Evolutionary conservation across 2,329 filamentous ascomycete genomes (phyloP).

Genomic region (Exophiala spinifera): DNA sequence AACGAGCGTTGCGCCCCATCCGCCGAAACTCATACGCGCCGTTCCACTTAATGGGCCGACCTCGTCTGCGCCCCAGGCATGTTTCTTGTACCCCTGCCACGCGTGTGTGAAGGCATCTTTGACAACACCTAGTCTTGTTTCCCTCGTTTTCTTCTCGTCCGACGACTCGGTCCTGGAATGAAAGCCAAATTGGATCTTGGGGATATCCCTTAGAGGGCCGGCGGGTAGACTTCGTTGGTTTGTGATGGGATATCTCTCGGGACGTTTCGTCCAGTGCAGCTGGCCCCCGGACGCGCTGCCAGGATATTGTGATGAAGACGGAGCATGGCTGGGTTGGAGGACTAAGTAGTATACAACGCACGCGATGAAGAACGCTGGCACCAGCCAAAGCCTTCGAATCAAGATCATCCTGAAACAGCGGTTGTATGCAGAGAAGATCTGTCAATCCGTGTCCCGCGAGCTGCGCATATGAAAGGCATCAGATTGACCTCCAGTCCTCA

Average conservation of each 20-base stretch:
- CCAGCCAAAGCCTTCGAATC: conserved; percentile 26
- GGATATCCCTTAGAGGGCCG: conserved; percentile 21
- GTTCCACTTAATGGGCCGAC: conserved; percentile 55
- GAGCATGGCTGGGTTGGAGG: conserved; percentile 13
- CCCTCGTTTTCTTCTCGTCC: conserved; percentile 12
- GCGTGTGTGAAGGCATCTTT: conserved; percentile 53
- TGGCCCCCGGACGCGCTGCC: neutral
- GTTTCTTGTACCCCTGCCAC: conserved; percentile 59
- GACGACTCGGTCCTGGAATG: conserved; percentile 17
- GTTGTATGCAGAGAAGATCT: neutral
- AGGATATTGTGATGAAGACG: neutral
- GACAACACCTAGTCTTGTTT: conserved; percentile 44
- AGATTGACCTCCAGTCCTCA: too few relatives aligned
- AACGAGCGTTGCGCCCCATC: conserved; percentile 67
- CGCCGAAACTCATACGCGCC: conserved; percentile 58
- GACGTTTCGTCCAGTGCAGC: conserved; percentile 23
- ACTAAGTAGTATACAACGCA: conserved; percentile 25
- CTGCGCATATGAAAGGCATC: too few relatives aligned
- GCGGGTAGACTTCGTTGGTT: conserved; percentile 21
- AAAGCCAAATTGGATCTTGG: conserved; percentile 29
- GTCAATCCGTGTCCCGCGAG: neutral
- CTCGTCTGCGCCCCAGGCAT: conserved; percentile 65
- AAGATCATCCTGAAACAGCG: conserved; percentile 20
- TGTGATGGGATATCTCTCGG: conserved; percentile 25
- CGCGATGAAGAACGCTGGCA: conserved; percentile 23